Evolutionary conservation across 306 rosid genomes (phyloP), one percentile per base, ranked within the genome.

Genomic region (Carpinus viminea): DNA sequence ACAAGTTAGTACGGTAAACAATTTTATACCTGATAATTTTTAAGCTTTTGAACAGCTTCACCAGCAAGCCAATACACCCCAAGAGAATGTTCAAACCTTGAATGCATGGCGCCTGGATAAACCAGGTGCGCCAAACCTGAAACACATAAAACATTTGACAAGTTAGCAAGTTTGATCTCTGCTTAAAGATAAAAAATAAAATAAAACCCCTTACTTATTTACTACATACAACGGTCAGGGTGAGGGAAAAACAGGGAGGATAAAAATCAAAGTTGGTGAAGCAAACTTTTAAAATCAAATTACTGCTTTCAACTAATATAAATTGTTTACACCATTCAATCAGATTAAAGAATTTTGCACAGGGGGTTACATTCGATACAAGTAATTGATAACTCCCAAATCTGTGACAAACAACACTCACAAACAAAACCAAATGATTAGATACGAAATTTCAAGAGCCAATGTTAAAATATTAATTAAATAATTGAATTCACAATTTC

Each of bases 11-110:
- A 78, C 5, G 43, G n/a, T 81, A 15, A 18, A 65, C 17, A 34
- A 54, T 21, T 62, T 69, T 81, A 60, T 81, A 94, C 98, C 76
- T 92, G 98, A 78, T 79, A 86, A 73, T 12, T 76, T 53, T 81
- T 89, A 16, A 94, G 93, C 90, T 84, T 88, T 71, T 94, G 92
- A 69, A 92, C 85, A 73, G 88, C 82, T 86, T 89, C 97, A 56
- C 93, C 89, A 20, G 98, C 97, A 77, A 94, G 90, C 90, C 93
- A 95, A 81, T 91, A 92, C 86, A 95, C 98, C 43, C 97, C 98
- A 81, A 95, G 93, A 4, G 98, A 95, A 85, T 95, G 98, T 86
- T 92, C 97, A 73, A 95, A 95, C 80, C 98, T 87, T 68, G 98
- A 88, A 85, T 95, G 98, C 47, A 91, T 87, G 57, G 98, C 98